A percentile compares a stretch with the other conserved stretches of the same genome.
Evolutionary conservation across 2,329 filamentous ascomycete species (phyloP).

Genomic region (Sporothrix euskadiensis): DNA sequence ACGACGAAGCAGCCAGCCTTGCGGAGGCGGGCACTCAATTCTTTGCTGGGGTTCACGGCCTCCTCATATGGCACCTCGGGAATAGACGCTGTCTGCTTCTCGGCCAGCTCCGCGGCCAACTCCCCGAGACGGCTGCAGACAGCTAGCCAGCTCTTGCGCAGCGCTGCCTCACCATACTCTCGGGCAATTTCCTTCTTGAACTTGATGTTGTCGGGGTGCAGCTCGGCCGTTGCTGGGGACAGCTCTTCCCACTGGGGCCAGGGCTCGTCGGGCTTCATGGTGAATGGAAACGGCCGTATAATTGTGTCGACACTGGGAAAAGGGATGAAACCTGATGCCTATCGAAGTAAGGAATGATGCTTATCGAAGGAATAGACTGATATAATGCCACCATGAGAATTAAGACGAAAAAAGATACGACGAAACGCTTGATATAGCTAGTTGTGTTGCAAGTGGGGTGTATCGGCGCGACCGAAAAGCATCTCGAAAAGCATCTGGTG

Average conservation of each 20-base stretch:
- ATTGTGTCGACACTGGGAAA: no score
- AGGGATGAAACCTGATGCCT: no score
- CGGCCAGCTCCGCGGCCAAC: slow-evolving; percentile 42
- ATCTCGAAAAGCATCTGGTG: no score
- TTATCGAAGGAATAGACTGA: no score
- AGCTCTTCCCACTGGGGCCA: slow-evolving; percentile 14
- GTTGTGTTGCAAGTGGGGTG: no score
- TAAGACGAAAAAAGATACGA: no score
- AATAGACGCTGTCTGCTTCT: slow-evolving; percentile 40
- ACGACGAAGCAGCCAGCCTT: slow-evolving; percentile 33
- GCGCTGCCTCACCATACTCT: slow-evolving; percentile 41
- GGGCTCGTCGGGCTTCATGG: not conserved
- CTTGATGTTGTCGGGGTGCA: not conserved
- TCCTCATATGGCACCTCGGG: slow-evolving; percentile 9
- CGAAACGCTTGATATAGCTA: no score
- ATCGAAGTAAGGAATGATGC: no score
- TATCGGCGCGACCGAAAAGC: no score
- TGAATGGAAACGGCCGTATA: not conserved
- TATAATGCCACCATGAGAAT: no score
- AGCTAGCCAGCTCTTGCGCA: slow-evolving; percentile 43
- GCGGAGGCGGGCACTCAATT: not conserved
- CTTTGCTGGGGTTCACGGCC: not conserved
- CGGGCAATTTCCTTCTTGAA: slow-evolving; percentile 42
- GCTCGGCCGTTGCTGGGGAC: not conserved
- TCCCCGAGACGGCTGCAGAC: slow-evolving; percentile 42